Evolutionary conservation across 2,329 filamentous ascomycete genomes (phyloP).

Genomic region (Colletotrichum tabaci): DNA sequence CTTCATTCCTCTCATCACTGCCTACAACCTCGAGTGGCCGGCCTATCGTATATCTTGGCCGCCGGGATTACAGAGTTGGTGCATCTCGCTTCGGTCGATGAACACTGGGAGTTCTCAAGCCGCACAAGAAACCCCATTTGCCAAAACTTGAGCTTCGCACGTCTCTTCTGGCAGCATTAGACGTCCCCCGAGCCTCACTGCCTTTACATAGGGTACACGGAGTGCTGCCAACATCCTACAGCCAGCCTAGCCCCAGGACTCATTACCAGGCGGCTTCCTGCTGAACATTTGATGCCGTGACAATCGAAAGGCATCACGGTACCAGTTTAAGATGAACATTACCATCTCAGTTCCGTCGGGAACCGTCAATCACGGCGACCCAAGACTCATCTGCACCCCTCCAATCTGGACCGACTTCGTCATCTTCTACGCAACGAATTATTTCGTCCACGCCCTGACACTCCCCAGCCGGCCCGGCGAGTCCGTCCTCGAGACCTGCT

Average conservation of each 20-base stretch:
- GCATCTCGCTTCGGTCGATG: neutral
- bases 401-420: constrained; percentile 43
- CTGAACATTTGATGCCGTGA: neutral
- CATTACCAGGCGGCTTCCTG: neutral
- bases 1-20: constrained; percentile 1
- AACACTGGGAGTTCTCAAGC: neutral
- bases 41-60: neutral
- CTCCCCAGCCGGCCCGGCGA: constrained; percentile 44
- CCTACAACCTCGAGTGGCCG: neutral
- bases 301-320: neutral
- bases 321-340: constrained; percentile 29
- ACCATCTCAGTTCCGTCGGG: constrained; percentile 30
- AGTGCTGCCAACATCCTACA: neutral
- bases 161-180: neutral
- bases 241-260: neutral
- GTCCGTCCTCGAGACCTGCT: constrained; percentile 34
- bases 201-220: neutral
- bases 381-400: constrained; percentile 45
- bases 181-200: too few species aligned
- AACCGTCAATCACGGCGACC: constrained; percentile 40
- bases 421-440: constrained; percentile 47
- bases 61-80: neutral
- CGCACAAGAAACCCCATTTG: neutral
- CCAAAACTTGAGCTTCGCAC: neutral
- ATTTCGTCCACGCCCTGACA: constrained; percentile 47